Conservation (phyloP, 108 stramenopile genomes). For the Aurantiochytrium sp. region DNA sequence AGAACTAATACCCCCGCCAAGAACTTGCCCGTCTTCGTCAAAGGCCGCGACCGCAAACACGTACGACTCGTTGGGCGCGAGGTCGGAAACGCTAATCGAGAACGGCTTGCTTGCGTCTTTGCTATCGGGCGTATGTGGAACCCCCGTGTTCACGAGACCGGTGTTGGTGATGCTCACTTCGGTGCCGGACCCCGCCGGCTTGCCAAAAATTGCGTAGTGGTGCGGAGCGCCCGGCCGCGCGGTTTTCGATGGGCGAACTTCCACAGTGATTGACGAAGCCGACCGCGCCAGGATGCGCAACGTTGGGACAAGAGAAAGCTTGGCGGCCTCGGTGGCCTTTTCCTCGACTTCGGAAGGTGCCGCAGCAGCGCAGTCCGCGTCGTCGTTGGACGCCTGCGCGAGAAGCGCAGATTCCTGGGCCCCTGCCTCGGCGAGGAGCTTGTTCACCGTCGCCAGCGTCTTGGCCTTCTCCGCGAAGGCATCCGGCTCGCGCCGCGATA, state of each 20-base stretch:
- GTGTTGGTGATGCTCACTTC: constrained; percentile 10
- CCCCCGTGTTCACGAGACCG: neutral
- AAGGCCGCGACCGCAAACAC: neutral
- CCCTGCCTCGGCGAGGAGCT: neutral
- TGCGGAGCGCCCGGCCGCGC: too few relatives aligned
- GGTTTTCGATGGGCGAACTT: neutral
- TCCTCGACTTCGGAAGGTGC: neutral
- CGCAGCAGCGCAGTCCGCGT: too few relatives aligned
- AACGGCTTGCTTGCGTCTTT: neutral
- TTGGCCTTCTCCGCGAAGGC: neutral
- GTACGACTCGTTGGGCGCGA: neutral
- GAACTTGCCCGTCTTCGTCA: neutral
- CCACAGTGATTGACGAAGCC: neutral
- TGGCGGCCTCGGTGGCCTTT: too few relatives aligned
- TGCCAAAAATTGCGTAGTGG: neutral
- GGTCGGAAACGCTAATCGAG: neutral
- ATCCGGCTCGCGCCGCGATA: neutral
- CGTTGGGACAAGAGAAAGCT: neutral
- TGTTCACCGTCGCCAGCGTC: neutral
- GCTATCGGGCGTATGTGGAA: neutral
- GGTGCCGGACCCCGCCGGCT: constrained; percentile 3
- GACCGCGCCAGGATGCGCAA: neutral
- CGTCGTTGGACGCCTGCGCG: neutral
- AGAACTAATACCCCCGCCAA: neutral
- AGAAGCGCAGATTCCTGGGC: neutral